These are phyloP conservation scores for Yamadazyma olivae DNA, from an alignment of 805 yeast genomes.

Conservation along the genomic window DNA sequence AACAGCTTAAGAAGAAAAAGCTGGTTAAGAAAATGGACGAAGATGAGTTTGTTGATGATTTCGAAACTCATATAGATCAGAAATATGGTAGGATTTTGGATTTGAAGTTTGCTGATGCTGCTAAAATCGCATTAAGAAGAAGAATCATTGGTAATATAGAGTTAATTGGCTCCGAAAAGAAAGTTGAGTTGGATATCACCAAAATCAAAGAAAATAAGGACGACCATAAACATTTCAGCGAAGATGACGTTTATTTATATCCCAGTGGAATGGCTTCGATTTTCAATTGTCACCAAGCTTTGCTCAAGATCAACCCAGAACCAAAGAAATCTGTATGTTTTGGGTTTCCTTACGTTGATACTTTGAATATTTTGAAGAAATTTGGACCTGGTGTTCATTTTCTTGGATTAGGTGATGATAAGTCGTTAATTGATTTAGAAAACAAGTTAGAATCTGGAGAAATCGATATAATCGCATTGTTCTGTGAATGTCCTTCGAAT, in stretches of 20 bases:
- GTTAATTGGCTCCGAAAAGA: neutral
- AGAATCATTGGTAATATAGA: conserved; percentile 67
- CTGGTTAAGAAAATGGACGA: conserved; percentile 31
- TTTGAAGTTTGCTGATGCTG: conserved; percentile 68
- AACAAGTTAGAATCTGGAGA: conserved; percentile 53
- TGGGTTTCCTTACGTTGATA: conserved; percentile 96
- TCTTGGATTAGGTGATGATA: conserved; percentile 79
- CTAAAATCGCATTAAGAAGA: conserved; percentile 68
- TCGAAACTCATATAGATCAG: conserved; percentile 71
- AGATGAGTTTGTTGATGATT: conserved; percentile 24
- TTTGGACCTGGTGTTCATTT: conserved; percentile 92
- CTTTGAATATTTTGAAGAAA: conserved; percentile 77
- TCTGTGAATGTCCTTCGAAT: conserved; percentile 93
- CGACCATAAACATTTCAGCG: conserved; percentile 29
- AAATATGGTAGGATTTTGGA: conserved; percentile 89
- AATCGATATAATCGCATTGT: conserved; percentile 62
- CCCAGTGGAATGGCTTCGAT: conserved; percentile 95
- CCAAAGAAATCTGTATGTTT: conserved; percentile 77
- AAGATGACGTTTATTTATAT: conserved; percentile 74
- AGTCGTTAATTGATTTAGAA: conserved; percentile 65
- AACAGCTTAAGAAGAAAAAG: conserved; percentile 18
- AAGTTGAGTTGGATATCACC: conserved; percentile 4
- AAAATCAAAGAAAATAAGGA: conserved; percentile 6
- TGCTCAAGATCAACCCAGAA: conserved; percentile 26
- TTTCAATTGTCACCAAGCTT: conserved; percentile 70